Evolutionary conservation across 2,329 filamentous ascomycete species (phyloP).

Genomic region (Xylaria hypoxylon): DNA sequence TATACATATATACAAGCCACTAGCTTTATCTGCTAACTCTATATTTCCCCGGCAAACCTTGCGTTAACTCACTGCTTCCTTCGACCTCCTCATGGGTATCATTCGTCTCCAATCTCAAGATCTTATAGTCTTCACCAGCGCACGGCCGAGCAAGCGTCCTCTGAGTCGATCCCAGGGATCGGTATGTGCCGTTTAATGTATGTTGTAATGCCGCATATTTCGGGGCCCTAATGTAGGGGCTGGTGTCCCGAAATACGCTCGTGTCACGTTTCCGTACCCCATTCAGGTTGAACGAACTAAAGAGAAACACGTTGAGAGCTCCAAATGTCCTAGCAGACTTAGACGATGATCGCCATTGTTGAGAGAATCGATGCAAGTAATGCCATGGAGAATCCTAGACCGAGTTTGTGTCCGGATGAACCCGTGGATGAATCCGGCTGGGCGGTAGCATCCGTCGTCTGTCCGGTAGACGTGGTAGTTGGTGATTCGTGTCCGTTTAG

Average conservation of each 20-base stretch:
- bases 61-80: conserved; percentile 11
- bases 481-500: conserved; percentile 55
- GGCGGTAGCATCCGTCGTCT: conserved; percentile 40
- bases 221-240: not conserved
- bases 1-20: conserved; percentile 21
- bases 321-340: conserved; percentile 16
- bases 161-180: conserved; percentile 17
- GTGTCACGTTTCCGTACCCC: conserved; percentile 1
- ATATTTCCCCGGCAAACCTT: conserved; percentile 19
- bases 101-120: conserved; percentile 28
- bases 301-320: conserved; percentile 13
- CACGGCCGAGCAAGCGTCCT: conserved; percentile 12
- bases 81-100: conserved; percentile 34
- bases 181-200: conserved; percentile 16
- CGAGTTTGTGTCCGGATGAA: conserved; percentile 39
- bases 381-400: conserved; percentile 36
- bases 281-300: conserved; percentile 2
- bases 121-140: conserved; percentile 4
- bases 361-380: conserved; percentile 42
- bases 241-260: not conserved
- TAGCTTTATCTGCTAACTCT: conserved; percentile 28
- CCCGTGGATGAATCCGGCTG: conserved; percentile 42
- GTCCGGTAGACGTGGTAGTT: conserved; percentile 34
- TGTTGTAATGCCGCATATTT: not conserved
- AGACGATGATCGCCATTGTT: conserved; percentile 42